Percentiles rank a stretch among this genome's conserved stretches.
phyloP scores from a whole-genome alignment of 2,329 filamentous ascomycete genomes.

The Fusarium sp. region DNA sequence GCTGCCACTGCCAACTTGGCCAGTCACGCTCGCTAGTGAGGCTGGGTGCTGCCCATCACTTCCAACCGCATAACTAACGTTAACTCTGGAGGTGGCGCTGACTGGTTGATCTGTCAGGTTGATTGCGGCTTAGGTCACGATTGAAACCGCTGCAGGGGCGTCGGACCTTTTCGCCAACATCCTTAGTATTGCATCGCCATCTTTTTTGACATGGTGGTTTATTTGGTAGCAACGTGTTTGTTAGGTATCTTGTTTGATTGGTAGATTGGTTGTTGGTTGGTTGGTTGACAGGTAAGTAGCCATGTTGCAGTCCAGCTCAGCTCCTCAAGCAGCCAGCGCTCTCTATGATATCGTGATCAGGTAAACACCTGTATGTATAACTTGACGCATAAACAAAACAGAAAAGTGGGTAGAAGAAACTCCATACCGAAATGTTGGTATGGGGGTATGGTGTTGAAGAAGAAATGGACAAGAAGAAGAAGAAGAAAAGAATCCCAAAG shows the following conservation, averaged over 20 bases:
- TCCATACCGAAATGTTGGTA: constrained; percentile 24
- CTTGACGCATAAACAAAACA: neutral
- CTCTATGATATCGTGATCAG: constrained; percentile 9
- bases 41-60: neutral
- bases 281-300: neutral
- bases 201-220: neutral
- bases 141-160: neutral
- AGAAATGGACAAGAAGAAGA: constrained; percentile 15
- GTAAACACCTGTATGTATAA: constrained; percentile 15
- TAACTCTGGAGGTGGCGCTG: constrained; percentile 7
- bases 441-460: constrained; percentile 29
- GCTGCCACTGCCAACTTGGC: constrained; percentile 4
- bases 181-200: neutral
- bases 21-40: neutral
- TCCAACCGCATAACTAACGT: neutral
- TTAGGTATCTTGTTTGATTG: neutral
- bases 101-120: neutral
- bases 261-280: neutral
- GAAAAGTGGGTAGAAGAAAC: constrained; percentile 2
- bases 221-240: constrained; percentile 6
- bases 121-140: neutral
- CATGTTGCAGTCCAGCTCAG: constrained; percentile 1
- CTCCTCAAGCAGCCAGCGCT: constrained; percentile 4
- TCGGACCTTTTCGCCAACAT: neutral
- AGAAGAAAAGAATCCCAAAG: constrained; percentile 11